phyloP scores from a whole-genome alignment of 768 basidiomycete genomes.

The Lactarius vividus region DNA sequence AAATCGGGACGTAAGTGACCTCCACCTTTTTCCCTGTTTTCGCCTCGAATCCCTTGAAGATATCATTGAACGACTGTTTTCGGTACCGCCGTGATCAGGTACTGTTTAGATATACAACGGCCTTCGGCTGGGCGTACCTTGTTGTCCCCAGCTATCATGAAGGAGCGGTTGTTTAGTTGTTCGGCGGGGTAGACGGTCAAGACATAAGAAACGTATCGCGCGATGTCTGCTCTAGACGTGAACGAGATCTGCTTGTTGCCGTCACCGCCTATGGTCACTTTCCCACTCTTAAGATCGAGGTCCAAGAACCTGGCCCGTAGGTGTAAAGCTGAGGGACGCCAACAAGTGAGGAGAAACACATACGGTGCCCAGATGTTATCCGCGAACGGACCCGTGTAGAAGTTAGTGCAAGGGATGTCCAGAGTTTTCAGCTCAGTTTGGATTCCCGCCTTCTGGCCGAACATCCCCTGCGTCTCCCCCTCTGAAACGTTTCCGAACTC shows the following conservation, averaged over 20 bases:
- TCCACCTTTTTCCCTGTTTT: constrained; percentile 28
- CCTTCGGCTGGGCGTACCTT: constrained; percentile 14
- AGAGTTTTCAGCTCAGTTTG: constrained; percentile 16
- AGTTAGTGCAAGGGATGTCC: constrained; percentile 23
- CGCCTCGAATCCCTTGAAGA: constrained; percentile 25
- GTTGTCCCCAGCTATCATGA: constrained; percentile 15
- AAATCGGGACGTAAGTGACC: constrained; percentile 22
- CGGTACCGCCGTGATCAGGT: background rate
- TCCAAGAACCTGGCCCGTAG: background rate
- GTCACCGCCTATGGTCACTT: constrained; percentile 24
- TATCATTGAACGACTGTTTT: constrained; percentile 27
- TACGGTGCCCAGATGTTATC: constrained; percentile 19
- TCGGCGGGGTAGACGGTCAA: constrained; percentile 25
- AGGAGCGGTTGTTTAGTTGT: constrained; percentile 11
- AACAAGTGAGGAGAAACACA: background rate
- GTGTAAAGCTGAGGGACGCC: background rate
- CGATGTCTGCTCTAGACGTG: constrained; percentile 26
- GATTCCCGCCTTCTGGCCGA: constrained; percentile 7
- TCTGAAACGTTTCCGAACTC: constrained; percentile 19
- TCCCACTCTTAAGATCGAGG: constrained; percentile 22
- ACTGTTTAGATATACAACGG: background rate
- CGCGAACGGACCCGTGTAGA: constrained; percentile 26
- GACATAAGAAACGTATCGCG: constrained; percentile 24
- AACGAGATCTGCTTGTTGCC: constrained; percentile 27
- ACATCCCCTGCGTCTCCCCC: constrained; percentile 18